Percentiles rank a stretch among this genome's conserved stretches.
Conservation (phyloP, 2,329 filamentous ascomycete species). For the Purpureocillium lavendulum region DNA sequence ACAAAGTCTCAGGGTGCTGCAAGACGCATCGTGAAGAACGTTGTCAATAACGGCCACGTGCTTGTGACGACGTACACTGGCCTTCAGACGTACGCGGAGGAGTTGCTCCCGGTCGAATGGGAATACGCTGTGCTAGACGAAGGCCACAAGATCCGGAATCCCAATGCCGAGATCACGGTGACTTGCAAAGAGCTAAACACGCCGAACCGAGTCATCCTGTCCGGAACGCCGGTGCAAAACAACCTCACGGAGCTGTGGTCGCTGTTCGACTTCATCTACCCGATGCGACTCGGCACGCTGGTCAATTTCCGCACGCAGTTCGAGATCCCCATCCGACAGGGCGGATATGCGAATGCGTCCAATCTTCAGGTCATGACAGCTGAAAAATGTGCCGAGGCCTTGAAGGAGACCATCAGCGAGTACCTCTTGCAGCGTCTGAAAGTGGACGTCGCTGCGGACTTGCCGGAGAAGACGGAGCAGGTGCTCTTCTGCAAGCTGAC, state of each 20-base stretch:
- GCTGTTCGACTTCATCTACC: slow-evolving; percentile 93
- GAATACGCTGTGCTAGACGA: slow-evolving; percentile 92
- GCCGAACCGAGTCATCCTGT: slow-evolving; percentile 83
- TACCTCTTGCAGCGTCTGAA: slow-evolving; percentile 92
- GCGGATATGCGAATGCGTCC: slow-evolving; percentile 90
- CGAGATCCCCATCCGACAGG: slow-evolving; percentile 85
- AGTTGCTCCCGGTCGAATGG: slow-evolving; percentile 80
- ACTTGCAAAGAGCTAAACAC: slow-evolving; percentile 92
- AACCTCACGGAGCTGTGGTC: slow-evolving; percentile 95
- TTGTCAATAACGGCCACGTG: slow-evolving; percentile 79
- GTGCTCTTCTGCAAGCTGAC: slow-evolving; percentile 95
- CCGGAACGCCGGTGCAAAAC: slow-evolving; percentile 96
- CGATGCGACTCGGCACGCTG: slow-evolving; percentile 87
- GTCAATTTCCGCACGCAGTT: slow-evolving; percentile 88
- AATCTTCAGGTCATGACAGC: slow-evolving; percentile 93
- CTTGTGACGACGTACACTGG: slow-evolving; percentile 94
- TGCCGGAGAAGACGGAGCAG: slow-evolving; percentile 93
- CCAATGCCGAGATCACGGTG: slow-evolving; percentile 88
- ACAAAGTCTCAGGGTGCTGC: slow-evolving; percentile 48
- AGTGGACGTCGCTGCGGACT: slow-evolving; percentile 82
- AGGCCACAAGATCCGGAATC: slow-evolving; percentile 96
- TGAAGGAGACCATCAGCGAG: slow-evolving; percentile 89
- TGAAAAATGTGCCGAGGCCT: slow-evolving; percentile 83
- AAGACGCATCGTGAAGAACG: slow-evolving; percentile 71
- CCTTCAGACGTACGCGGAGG: slow-evolving; percentile 81